A percentile compares a stretch with the other conserved stretches of the same genome.
These are phyloP conservation scores for Aspergillus sp. DNA, from an alignment of 2,329 filamentous ascomycete genomes.

Conservation along the genomic window DNA sequence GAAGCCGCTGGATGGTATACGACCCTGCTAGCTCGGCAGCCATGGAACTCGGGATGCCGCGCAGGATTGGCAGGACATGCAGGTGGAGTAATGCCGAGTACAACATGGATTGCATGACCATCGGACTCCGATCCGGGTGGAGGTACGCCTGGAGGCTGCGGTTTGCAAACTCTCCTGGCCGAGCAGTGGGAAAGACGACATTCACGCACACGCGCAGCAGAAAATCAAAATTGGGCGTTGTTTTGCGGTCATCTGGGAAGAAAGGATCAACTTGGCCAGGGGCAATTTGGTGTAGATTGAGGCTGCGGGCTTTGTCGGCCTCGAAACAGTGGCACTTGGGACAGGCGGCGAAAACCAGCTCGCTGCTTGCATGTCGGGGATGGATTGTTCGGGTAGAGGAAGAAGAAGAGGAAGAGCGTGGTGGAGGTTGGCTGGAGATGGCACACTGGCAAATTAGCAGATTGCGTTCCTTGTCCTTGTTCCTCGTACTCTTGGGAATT, in stretches of 20 bases:
- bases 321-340: no score
- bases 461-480: not conserved
- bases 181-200: not conserved
- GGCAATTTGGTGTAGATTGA: not conserved
- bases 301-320: not conserved
- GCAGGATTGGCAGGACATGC: not conserved
- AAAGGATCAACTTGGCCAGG: not conserved
- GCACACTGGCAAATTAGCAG: not conserved
- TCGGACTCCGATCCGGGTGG: not conserved
- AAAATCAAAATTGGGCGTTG: not conserved
- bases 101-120: slow-evolving; percentile 3
- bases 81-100: not conserved
- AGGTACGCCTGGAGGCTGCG: not conserved
- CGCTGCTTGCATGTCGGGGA: not conserved
- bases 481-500: no score
- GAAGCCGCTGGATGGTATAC: not conserved
- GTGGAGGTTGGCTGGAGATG: not conserved
- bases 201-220: not conserved
- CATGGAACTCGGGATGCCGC: not conserved
- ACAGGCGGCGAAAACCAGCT: not conserved
- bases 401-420: not conserved
- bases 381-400: not conserved
- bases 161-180: not conserved
- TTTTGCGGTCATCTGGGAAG: not conserved
- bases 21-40: not conserved